Conservation (phyloP, 2,329 filamentous ascomycete species). For the Phialophora macrospora region DNA sequence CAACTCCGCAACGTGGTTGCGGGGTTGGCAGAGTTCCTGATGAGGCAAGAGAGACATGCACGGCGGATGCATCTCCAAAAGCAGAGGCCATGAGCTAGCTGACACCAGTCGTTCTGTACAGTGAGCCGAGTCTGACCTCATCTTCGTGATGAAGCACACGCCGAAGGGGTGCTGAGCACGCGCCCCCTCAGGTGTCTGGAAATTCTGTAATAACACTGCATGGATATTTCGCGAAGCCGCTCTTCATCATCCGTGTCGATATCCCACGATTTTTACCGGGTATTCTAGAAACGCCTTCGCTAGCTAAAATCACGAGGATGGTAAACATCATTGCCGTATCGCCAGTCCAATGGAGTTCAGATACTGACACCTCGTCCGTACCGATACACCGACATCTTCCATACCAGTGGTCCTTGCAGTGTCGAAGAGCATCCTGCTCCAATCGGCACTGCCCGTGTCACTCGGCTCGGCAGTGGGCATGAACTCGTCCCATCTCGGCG, state of each 20-base stretch:
- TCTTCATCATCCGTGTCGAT: neutral
- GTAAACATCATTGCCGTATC: constrained; percentile 48
- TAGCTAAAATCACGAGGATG: neutral
- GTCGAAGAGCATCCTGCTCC: constrained; percentile 50
- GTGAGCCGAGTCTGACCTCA: neutral
- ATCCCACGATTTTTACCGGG: neutral
- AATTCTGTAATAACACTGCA: neutral
- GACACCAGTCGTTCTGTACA: neutral
- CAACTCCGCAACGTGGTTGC: constrained; percentile 1
- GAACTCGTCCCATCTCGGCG: constrained; percentile 33
- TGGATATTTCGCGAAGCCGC: neutral
- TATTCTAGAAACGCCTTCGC: constrained; percentile 1
- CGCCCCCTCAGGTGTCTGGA: no score
- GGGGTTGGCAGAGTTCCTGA: constrained; percentile 6
- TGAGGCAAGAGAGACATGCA: constrained; percentile 11
- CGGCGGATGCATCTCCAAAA: neutral
- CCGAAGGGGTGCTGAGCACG: no score
- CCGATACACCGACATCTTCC: constrained; percentile 50
- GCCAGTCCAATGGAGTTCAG: constrained; percentile 55
- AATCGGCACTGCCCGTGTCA: constrained; percentile 37
- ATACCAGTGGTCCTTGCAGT: constrained; percentile 53
- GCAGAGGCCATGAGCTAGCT: neutral
- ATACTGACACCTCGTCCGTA: constrained; percentile 56
- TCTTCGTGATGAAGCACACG: neutral
- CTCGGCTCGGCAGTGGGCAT: neutral